These are phyloP conservation scores for Apium graveolens DNA, from an alignment of 129 eudicot genomes.

Conservation along the genomic window DNA sequence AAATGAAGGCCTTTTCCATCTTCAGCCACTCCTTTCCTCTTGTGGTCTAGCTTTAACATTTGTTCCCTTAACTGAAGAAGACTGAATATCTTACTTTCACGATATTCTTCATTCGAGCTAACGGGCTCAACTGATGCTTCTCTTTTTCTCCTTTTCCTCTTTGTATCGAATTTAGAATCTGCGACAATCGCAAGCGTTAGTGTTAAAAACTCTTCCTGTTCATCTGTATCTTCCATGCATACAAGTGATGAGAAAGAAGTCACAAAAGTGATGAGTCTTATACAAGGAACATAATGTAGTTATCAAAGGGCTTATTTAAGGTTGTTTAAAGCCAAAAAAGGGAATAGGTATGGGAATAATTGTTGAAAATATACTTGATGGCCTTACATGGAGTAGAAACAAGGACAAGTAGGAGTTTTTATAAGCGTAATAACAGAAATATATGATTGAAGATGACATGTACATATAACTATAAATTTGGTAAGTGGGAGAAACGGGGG, in stretches of 20 bases:
- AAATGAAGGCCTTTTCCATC: constrained; percentile 58
- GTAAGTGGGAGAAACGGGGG: neutral
- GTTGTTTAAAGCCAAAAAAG: constrained; percentile 7
- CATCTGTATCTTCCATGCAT: constrained; percentile 36
- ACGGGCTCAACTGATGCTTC: constrained; percentile 12
- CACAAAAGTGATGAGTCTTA: neutral
- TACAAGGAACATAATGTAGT: neutral
- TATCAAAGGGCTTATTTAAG: neutral
- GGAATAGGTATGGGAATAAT: constrained; percentile 16
- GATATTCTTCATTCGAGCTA: constrained; percentile 19
- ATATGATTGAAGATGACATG: neutral
- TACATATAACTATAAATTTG: neutral
- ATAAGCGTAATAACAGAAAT: neutral
- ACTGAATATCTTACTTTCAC: constrained; percentile 37
- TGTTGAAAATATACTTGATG: constrained; percentile 7
- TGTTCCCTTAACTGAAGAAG: constrained; percentile 55
- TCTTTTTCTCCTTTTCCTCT: constrained; percentile 38
- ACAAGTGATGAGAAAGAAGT: neutral
- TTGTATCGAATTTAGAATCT: constrained; percentile 24
- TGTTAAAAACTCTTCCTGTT: constrained; percentile 42
- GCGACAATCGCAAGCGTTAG: constrained; percentile 52
- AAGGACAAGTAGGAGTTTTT: constrained; percentile 11
- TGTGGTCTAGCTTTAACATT: constrained; percentile 41
- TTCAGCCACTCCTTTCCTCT: constrained; percentile 14
- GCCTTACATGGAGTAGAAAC: constrained; percentile 14